Evolutionary conservation across 176 grass and related monocot species (phyloP), one percentile per base, ranked within the genome.

Genomic region (Aegilops tauschii): DNA sequence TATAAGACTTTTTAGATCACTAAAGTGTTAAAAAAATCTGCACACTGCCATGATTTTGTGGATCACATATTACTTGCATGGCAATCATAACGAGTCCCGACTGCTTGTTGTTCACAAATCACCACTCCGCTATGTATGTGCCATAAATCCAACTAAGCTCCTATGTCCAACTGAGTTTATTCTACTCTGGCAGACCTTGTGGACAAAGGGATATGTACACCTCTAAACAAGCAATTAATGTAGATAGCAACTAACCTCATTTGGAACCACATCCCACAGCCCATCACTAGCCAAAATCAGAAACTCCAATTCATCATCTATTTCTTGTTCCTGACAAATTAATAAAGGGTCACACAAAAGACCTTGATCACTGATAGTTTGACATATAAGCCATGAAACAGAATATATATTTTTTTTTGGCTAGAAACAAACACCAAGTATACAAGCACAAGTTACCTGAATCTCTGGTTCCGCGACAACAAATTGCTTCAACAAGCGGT

Each of bases 401-500:
- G 12, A 21, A 76, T 18, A 69, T 27, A 2, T 17, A 44, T 35
- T 4, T 0, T 35, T 5, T 35, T 35, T 5, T 35, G 31, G 31
- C 32, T 13, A 69, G 12, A 88, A 62, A 72, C 9, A 3, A 3
- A 29, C 35, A 82, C 0, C 0, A 81, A 79, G 3, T 78, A 71
- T 67, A 80, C 25, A 16, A 25, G 9, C 14, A 67, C 29, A 76
- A 67, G 35, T 29, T 84, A 98, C 96, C 86, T 98, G 97, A 90
- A 96, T 98, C 88, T 98, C 94, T 65, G 93, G 97, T 47, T 94
- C 97, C 39, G 94, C 94, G 5, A 98, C 89, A 85, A 98, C 97
- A 96, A 96, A 98, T 58, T 94, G 88, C 80, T 98, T 98, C 61
- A 98, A 45, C 80, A 98, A 85, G 56, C 94, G 97, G 80, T 98